phyloP scores from a whole-genome alignment of 2,329 filamentous ascomycete species.

The Botrytis tulipae region DNA sequence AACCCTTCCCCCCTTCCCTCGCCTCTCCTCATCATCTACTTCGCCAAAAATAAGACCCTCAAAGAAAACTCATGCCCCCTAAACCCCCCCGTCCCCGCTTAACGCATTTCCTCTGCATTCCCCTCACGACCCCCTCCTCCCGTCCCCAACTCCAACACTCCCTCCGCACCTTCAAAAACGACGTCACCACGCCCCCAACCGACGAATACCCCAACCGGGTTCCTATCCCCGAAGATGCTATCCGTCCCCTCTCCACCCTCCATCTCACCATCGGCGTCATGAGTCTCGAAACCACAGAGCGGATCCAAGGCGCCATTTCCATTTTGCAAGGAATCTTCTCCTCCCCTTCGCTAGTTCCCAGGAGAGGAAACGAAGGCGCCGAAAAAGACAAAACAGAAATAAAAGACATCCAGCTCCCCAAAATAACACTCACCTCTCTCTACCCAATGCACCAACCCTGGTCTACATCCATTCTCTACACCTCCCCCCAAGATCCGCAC shows the following conservation, averaged over 20 bases:
- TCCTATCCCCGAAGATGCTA: constrained; percentile 60
- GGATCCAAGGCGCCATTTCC: constrained; percentile 46
- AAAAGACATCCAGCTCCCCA: background rate
- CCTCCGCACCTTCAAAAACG: constrained; percentile 39
- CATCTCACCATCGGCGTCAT: constrained; percentile 89
- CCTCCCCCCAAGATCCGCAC: constrained; percentile 54
- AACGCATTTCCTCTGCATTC: constrained; percentile 76
- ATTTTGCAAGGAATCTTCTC: constrained; percentile 39
- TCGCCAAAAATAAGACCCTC: background rate
- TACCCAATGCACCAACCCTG: constrained; percentile 50
- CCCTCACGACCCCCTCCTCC: constrained; percentile 62
- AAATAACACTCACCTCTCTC: constrained; percentile 38
- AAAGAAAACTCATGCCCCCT: constrained; percentile 22
- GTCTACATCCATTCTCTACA: constrained; percentile 56
- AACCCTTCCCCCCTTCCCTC: background rate
- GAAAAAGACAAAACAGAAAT: background rate
- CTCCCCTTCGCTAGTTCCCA: accelerated
- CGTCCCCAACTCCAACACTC: constrained; percentile 61
- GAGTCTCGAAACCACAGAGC: constrained; percentile 58
- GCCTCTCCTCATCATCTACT: background rate
- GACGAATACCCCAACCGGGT: background rate
- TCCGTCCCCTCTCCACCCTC: constrained; percentile 75
- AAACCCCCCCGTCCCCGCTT: constrained; percentile 42
- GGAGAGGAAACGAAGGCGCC: background rate
- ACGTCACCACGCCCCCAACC: background rate